These are phyloP conservation scores for Vaucheria bursata DNA, from an alignment of 352 stramenopile species.

Conservation along the genomic window DNA sequence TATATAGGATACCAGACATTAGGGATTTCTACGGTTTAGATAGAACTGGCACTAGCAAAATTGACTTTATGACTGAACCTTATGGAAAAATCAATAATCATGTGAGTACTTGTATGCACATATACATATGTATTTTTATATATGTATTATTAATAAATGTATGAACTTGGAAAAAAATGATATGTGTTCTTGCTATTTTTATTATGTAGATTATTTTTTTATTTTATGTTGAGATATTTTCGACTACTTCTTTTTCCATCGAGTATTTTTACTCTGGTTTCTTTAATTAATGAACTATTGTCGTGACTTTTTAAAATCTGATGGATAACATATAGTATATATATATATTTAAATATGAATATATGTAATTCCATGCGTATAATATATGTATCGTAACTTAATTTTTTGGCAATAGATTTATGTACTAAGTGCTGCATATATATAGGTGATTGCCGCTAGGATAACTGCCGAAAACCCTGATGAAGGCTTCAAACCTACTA, in stretches of 20 bases:
- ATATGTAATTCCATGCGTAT: no score
- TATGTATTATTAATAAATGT: constrained; percentile 49
- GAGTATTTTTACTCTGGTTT: no score
- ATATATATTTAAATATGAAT: no score
- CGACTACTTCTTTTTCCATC: no score
- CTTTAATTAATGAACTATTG: no score
- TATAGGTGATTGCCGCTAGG: constrained; percentile 84
- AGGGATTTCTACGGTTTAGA: constrained; percentile 85
- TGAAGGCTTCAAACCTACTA: constrained; percentile 97
- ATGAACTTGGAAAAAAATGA: not conserved
- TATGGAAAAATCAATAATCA: constrained; percentile 65
- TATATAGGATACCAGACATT: constrained; percentile 94
- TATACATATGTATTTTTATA: not conserved
- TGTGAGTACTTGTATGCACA: constrained; percentile 47
- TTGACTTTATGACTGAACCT: constrained; percentile 89
- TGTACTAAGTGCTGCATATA: not conserved
- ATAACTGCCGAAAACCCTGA: constrained; percentile 97
- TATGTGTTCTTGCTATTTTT: constrained; percentile 1
- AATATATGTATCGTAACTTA: no score
- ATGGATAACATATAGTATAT: no score
- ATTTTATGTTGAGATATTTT: no score
- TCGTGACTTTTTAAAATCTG: no score
- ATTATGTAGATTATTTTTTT: not conserved
- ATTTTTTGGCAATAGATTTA: no score
- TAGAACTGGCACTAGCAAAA: constrained; percentile 73